phyloP scores from a whole-genome alignment of 2,329 filamentous ascomycete genomes.

The Clonostachys chloroleuca region DNA sequence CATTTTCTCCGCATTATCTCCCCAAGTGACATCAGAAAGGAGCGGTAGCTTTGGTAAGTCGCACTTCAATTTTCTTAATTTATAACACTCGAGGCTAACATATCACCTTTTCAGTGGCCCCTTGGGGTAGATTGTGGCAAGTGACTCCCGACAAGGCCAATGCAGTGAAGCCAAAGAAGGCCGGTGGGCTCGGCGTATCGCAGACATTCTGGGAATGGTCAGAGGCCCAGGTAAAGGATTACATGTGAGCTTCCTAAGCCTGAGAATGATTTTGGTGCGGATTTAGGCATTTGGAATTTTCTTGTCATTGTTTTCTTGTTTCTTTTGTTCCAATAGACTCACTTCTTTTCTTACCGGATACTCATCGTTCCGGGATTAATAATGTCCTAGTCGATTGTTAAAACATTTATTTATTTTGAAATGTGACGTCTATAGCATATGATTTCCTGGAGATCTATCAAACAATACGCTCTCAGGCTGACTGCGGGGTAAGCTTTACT shows the following conservation, averaged over 20 bases:
- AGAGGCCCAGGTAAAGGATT: background rate
- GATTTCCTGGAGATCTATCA: too few relatives aligned
- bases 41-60: slow-evolving; percentile 20
- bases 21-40: slow-evolving; percentile 31
- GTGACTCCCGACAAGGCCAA: background rate
- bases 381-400: too few relatives aligned
- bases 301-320: too few relatives aligned
- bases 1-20: slow-evolving; percentile 38
- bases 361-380: too few relatives aligned
- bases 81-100: background rate
- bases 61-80: background rate
- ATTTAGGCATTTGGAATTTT: too few relatives aligned
- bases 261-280: too few relatives aligned
- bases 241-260: background rate
- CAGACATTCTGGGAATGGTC: background rate
- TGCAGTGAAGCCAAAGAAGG: background rate
- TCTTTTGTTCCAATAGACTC: too few relatives aligned
- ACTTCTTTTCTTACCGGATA: too few relatives aligned
- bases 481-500: too few relatives aligned
- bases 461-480: too few relatives aligned
- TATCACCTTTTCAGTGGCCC: background rate
- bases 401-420: too few relatives aligned
- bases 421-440: too few relatives aligned
- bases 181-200: background rate
- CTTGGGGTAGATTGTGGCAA: background rate